A percentile compares a stretch with the other conserved stretches of the same genome.
phyloP scores from a whole-genome alignment of 345 rosid species.

The Eucalyptus fibrosa region DNA sequence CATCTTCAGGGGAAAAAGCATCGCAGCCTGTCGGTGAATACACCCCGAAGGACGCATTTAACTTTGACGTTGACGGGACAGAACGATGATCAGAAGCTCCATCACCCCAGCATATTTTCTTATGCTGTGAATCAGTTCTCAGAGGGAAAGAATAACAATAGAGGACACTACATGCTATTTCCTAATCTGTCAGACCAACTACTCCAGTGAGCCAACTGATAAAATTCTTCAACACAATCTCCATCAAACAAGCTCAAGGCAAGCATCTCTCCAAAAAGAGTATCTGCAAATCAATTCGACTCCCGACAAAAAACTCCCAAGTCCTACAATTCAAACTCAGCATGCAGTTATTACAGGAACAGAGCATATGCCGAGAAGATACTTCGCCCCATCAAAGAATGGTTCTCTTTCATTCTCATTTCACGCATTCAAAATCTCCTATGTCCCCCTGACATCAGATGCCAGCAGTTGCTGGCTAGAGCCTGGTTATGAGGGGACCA shows the following conservation, averaged over 20 bases:
- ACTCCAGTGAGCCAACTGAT: neutral
- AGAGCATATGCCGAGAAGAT: neutral
- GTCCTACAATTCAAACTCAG: neutral
- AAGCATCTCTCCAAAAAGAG: neutral
- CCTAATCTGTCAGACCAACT: neutral
- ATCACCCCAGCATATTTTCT: neutral
- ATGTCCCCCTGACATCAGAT: neutral
- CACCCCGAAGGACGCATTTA: neutral
- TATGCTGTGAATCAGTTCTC: neutral
- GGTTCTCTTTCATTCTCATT: neutral
- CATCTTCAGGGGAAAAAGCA: neutral
- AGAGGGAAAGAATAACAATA: neutral
- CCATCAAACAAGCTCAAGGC: neutral
- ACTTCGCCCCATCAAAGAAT: neutral
- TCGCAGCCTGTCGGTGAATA: neutral
- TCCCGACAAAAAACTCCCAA: neutral
- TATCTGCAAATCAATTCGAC: neutral
- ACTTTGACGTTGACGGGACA: neutral
- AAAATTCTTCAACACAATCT: neutral
- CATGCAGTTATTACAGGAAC: neutral
- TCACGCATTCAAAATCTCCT: neutral
- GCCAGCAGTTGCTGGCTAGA: neutral
- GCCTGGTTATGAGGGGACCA: neutral
- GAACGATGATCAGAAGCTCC: neutral
- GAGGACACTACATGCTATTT: neutral